Evolutionary conservation across 2,329 filamentous ascomycete species (phyloP).

Genomic region (Aspergillus glaucus): DNA sequence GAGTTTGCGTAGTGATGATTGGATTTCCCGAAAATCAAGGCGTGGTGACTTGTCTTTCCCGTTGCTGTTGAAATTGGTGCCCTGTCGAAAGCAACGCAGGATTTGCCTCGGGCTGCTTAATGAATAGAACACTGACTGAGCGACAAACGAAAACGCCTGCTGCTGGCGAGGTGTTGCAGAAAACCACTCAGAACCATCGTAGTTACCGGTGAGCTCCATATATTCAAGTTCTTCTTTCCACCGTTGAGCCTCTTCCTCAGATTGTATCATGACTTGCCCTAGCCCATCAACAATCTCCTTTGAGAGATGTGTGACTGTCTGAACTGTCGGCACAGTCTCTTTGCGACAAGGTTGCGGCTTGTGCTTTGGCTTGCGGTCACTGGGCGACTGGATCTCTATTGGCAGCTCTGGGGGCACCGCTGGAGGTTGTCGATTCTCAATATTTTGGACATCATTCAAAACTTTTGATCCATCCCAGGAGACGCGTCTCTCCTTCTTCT

Average conservation of each 20-base stretch:
- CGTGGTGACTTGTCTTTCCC: not conserved
- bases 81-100: conserved; percentile 33
- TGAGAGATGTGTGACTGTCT: conserved; percentile 31
- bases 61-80: conserved; percentile 2
- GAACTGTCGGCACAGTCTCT: conserved; percentile 16
- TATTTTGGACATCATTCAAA: conserved; percentile 20
- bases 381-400: conserved; percentile 14
- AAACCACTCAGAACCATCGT: conserved; percentile 32
- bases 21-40: conserved; percentile 27
- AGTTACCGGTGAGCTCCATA: conserved; percentile 30
- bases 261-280: conserved; percentile 29
- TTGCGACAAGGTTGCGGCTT: conserved; percentile 5
- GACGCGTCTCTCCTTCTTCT: conserved; percentile 28
- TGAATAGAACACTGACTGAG: conserved; percentile 41
- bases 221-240: conserved; percentile 35
- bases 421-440: conserved; percentile 8
- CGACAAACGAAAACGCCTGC: conserved; percentile 34
- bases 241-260: conserved; percentile 29
- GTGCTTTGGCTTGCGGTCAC: conserved; percentile 13
- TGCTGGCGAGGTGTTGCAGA: conserved; percentile 33
- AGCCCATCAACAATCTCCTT: conserved; percentile 33
- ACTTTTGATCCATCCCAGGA: conserved; percentile 35
- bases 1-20: conserved; percentile 28
- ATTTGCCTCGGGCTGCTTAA: conserved; percentile 37
- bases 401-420: conserved; percentile 7